Evolutionary conservation across 495 filamentous ascomycete genomes (phyloP).

Genomic region (Apiosordaria backusii): DNA sequence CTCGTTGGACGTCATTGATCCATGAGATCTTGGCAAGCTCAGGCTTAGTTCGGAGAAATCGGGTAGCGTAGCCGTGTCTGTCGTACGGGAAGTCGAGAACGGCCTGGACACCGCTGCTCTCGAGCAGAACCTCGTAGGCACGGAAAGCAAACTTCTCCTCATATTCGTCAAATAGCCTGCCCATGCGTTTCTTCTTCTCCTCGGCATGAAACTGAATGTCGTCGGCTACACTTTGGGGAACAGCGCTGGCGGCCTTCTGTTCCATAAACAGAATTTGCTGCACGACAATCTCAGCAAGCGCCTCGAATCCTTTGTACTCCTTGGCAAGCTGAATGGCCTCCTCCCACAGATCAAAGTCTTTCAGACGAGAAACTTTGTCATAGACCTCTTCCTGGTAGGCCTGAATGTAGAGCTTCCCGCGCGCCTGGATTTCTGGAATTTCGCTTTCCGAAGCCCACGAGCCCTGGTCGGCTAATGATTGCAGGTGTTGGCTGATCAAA

Average conservation of each 20-base stretch:
- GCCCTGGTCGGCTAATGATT: conserved; percentile 40
- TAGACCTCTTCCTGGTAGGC: conserved; percentile 40
- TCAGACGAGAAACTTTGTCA: conserved; percentile 49
- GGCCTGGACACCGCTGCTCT: conserved; percentile 56
- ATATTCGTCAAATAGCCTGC: conserved; percentile 67
- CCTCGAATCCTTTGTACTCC: conserved; percentile 64
- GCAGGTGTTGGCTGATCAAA: conserved; percentile 46
- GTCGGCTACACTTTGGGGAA: conserved; percentile 21
- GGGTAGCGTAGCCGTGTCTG: conserved; percentile 64
- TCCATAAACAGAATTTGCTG: conserved; percentile 38
- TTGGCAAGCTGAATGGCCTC: conserved; percentile 71
- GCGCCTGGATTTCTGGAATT: conserved; percentile 30
- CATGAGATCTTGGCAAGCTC: conserved; percentile 75
- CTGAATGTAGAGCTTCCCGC: conserved; percentile 36
- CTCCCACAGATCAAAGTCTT: conserved; percentile 63
- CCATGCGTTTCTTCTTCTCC: conserved; percentile 39
- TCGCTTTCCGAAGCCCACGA: conserved; percentile 38
- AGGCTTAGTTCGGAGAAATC: conserved; percentile 66
- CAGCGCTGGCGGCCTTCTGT: conserved; percentile 20
- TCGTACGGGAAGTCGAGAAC: conserved; percentile 63
- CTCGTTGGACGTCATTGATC: conserved; percentile 83
- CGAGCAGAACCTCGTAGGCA: conserved; percentile 72
- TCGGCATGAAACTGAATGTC: conserved; percentile 30
- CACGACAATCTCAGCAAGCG: conserved; percentile 59
- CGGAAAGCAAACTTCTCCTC: conserved; percentile 75